A percentile compares a stretch with the other conserved stretches of the same genome.
Evolutionary conservation across 176 grass and related monocot species (phyloP).

Genomic region (sorghum (Sorghum bicolor)): DNA sequence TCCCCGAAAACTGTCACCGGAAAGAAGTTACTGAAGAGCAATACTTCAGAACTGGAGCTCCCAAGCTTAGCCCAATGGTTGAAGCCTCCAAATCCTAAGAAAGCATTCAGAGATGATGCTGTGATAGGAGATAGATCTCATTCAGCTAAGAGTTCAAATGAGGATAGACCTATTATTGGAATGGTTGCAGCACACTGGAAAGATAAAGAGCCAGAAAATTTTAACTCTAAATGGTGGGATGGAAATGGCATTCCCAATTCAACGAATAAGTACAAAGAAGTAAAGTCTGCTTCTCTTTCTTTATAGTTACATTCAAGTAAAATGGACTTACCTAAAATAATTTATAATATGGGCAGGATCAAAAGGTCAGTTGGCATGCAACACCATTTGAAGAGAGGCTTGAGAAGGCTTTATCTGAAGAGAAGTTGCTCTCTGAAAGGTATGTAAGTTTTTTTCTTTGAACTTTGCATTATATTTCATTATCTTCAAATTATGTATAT

Average conservation of each 20-base stretch:
- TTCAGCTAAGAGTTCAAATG: slow-evolving; percentile 58
- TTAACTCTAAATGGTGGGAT: slow-evolving; percentile 61
- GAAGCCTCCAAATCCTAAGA: slow-evolving; percentile 60
- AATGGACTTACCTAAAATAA: slow-evolving; percentile 10
- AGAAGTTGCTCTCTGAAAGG: slow-evolving; percentile 71
- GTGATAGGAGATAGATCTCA: slow-evolving; percentile 39
- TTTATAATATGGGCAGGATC: slow-evolving; percentile 58
- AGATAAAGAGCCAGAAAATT: slow-evolving; percentile 41
- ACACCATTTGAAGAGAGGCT: slow-evolving; percentile 89
- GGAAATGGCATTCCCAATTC: slow-evolving; percentile 98
- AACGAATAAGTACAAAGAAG: slow-evolving; percentile 98
- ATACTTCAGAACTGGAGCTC: slow-evolving; percentile 40
- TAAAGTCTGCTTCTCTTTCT: slow-evolving; percentile 40
- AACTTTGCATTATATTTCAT: neutral
- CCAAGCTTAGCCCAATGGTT: slow-evolving; percentile 81
- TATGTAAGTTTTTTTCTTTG: slow-evolving; percentile 27
- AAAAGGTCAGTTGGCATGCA: slow-evolving; percentile 85
- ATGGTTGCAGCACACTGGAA: slow-evolving; percentile 92
- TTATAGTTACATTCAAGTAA: slow-evolving; percentile 2
- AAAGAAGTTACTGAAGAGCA: slow-evolving; percentile 34
- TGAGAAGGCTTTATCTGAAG: slow-evolving; percentile 93
- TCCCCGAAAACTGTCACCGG: slow-evolving; percentile 13
- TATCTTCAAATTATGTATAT: neutral
- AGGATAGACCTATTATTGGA: slow-evolving; percentile 87
- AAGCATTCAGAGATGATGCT: slow-evolving; percentile 27